phyloP scores from a whole-genome alignment of 2,329 filamentous ascomycete species.

The Diaporthe humulicola region DNA sequence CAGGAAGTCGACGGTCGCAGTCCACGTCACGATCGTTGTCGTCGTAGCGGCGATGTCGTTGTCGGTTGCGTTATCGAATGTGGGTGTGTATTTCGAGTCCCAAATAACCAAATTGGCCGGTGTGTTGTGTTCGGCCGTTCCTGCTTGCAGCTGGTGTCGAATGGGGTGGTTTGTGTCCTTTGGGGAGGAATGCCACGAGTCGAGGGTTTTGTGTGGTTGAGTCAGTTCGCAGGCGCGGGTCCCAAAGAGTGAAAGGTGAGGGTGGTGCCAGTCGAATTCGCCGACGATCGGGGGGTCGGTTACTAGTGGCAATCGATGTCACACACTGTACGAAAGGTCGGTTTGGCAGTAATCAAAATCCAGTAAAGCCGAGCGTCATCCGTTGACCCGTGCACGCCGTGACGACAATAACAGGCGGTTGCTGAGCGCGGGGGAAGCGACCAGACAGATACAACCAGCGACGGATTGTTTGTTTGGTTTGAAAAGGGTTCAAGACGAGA shows the following conservation, averaged over 20 bases:
- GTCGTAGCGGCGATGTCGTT: neutral
- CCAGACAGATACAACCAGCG: neutral
- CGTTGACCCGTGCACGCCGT: conserved; percentile 11
- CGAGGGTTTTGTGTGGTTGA: conserved; percentile 24
- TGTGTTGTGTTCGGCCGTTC: neutral
- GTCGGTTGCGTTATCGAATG: neutral
- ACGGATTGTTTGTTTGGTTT: neutral
- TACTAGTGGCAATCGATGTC: conserved; percentile 40
- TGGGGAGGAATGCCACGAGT: conserved; percentile 3
- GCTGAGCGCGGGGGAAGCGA: neutral
- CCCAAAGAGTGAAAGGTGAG: neutral
- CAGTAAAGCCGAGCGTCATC: conserved; percentile 31
- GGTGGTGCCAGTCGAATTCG: neutral
- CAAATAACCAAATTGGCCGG: neutral
- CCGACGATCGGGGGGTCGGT: conserved; percentile 28
- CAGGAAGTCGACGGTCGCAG: neutral
- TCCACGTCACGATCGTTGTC: neutral
- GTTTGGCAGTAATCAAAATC: conserved; percentile 10
- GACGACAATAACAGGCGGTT: neutral
- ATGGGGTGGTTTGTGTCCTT: neutral
- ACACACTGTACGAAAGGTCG: conserved; percentile 6
- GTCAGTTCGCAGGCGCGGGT: conserved; percentile 12
- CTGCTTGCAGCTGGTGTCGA: conserved; percentile 2
- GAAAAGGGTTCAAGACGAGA: neutral
- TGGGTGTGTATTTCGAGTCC: neutral